phyloP scores from a whole-genome alignment of 1,139 yeast genomes.

The Yamadazyma oceani region DNA sequence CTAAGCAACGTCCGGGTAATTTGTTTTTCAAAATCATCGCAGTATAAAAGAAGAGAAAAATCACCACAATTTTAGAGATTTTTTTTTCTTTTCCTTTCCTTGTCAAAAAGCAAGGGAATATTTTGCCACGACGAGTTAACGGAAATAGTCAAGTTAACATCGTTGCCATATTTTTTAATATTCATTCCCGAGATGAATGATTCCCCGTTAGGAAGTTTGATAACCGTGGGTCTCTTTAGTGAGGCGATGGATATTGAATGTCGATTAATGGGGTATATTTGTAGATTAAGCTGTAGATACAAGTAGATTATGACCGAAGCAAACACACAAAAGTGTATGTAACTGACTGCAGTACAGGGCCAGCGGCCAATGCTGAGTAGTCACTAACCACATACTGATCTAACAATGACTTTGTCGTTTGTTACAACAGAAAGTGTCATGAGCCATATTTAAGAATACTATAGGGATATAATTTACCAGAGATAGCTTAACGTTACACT shows the following conservation, averaged over 20 bases:
- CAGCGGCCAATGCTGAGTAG: too few species aligned
- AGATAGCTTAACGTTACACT: too few species aligned
- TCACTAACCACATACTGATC: too few species aligned
- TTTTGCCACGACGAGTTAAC: slow-evolving; percentile 71
- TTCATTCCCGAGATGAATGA: slow-evolving; percentile 49
- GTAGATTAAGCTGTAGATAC: too few species aligned
- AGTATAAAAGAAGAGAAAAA: slow-evolving; percentile 1
- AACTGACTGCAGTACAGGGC: too few species aligned
- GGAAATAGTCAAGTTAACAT: slow-evolving; percentile 59
- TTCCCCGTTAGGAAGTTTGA: slow-evolving; percentile 65
- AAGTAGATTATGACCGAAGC: too few species aligned
- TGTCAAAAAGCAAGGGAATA: slow-evolving; percentile 67
- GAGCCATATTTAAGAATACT: too few species aligned
- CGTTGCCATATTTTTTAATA: slow-evolving; percentile 56
- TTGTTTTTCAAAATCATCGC: neutral
- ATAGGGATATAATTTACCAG: too few species aligned
- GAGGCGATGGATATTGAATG: slow-evolving; percentile 60
- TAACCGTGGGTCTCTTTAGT: slow-evolving; percentile 48
- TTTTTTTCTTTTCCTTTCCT: slow-evolving; percentile 26
- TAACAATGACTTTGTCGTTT: too few species aligned
- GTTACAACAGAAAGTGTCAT: too few species aligned
- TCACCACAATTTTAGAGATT: slow-evolving; percentile 5
- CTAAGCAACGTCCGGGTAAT: slow-evolving; percentile 16
- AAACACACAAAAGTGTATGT: neutral
- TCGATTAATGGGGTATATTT: slow-evolving; percentile 59